Percentiles rank a stretch among this genome's conserved stretches.
Conservation (phyloP, 2,329 filamentous ascomycete genomes). For the Hirsutella rhossiliensis region DNA sequence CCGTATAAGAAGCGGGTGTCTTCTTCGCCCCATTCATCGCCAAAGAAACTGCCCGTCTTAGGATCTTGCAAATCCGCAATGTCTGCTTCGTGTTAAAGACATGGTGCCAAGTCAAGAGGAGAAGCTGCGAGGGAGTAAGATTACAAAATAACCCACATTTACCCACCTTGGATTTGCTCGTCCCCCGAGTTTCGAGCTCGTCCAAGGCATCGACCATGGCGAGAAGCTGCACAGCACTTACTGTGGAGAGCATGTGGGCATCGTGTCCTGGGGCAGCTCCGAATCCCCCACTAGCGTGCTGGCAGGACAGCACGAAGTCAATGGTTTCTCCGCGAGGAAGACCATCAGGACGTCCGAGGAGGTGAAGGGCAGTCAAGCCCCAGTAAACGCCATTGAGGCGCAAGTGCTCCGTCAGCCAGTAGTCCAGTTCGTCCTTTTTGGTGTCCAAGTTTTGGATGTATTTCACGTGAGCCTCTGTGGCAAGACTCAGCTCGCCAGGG, state of each 20-base stretch:
- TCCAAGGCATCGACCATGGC: slow-evolving; percentile 75
- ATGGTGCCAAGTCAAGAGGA: slow-evolving; percentile 4
- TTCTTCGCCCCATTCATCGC: slow-evolving; percentile 92
- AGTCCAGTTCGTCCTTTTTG: slow-evolving; percentile 87
- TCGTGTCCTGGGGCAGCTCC: slow-evolving; percentile 91
- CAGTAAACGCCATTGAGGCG: slow-evolving; percentile 94
- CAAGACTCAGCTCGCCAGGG: slow-evolving; percentile 31
- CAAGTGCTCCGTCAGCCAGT: slow-evolving; percentile 95
- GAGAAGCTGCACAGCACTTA: slow-evolving; percentile 88
- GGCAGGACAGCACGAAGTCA: slow-evolving; percentile 90
- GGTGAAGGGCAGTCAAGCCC: slow-evolving; percentile 80
- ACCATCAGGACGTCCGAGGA: slow-evolving; percentile 70
- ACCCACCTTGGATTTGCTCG: slow-evolving; percentile 56
- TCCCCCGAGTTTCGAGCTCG: slow-evolving; percentile 61
- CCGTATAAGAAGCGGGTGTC: slow-evolving; percentile 93
- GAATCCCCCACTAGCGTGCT: slow-evolving; percentile 81
- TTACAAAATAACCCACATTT: slow-evolving; percentile 50
- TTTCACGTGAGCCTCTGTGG: slow-evolving; percentile 58
- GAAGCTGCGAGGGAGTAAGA: not conserved
- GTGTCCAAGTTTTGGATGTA: slow-evolving; percentile 92
- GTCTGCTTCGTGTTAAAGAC: slow-evolving; percentile 30
- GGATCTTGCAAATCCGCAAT: slow-evolving; percentile 73
- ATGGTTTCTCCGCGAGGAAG: slow-evolving; percentile 73
- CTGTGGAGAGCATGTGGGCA: slow-evolving; percentile 90
- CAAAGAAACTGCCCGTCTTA: slow-evolving; percentile 75